Evolutionary conservation across 768 basidiomycete species (phyloP), one percentile per base, ranked within the genome.

Genomic region (Rhodotorula toruloides): DNA sequence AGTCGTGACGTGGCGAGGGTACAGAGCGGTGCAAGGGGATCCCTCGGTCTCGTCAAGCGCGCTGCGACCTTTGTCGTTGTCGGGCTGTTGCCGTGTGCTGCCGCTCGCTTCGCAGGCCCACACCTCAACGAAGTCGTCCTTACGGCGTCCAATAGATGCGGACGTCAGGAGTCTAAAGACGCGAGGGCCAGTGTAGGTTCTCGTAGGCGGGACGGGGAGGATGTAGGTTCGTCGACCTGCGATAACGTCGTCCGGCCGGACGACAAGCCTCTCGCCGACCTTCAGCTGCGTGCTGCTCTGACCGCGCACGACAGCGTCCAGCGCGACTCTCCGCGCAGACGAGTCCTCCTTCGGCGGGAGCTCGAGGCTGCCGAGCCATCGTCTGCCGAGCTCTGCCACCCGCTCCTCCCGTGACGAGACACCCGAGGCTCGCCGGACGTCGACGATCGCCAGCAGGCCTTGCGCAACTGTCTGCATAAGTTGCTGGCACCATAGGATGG

Each of bases 401-500:
- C 70, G 62, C 22, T 52, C 62, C n/a, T 37, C 31, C 0, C 70
- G 58, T 0, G 46, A 21, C 1, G 64, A 13, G 46, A 67, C 70
- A 13, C 61, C 40, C 0, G 32, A 37, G 0, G 65, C 21, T 17
- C 36, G 42, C 3, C 65, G 49, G 25, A 47, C 37, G 44, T 73
- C 72, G 39, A 67, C 68, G 56, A 73, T 72, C 5, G 61, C 27
- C 14, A 72, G 54, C 22, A 75, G 9, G 22, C 58, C 61, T 25
- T 65, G 27, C 0, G 70, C 71, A 25, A 74, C 47, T 17, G 36
- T 65, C 72, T 76, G 90, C 46, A 96, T 87, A 16, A 97, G 86
- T 78, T 99, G 96, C 77, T 97, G 90, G 75, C 96, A 98, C 96
- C 96, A 99, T 8, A 98, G 91, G 84, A 97, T 93, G 65, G 90